Percentiles rank a stretch among this genome's conserved stretches.
phyloP scores from a whole-genome alignment of 2,329 filamentous ascomycete genomes.

The Diaporthe eres region DNA sequence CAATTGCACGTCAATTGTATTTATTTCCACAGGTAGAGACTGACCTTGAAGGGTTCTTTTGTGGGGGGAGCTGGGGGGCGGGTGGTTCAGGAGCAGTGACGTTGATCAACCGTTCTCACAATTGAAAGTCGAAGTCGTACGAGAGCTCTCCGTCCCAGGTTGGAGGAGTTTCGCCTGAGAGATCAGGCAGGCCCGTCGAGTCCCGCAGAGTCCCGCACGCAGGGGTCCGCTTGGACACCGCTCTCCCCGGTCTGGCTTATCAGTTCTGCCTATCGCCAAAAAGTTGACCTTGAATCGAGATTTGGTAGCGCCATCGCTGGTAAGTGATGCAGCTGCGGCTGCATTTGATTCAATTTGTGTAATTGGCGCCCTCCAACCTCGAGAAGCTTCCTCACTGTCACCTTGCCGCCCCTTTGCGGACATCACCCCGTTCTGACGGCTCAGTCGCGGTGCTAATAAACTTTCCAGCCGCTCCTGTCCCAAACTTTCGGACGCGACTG shows the following conservation, averaged over 20 bases:
- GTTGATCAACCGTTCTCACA: slow-evolving; percentile 31
- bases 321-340: slow-evolving; percentile 8
- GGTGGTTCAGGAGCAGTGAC: slow-evolving; percentile 38
- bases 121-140: slow-evolving; percentile 27
- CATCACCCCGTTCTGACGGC: background rate
- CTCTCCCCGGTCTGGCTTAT: slow-evolving; percentile 19
- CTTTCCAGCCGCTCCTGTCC: slow-evolving; percentile 7
- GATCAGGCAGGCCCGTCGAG: slow-evolving; percentile 4
- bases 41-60: slow-evolving; percentile 27
- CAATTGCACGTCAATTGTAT: slow-evolving; percentile 54
- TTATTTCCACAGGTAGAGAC: background rate
- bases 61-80: slow-evolving; percentile 21
- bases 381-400: background rate
- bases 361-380: slow-evolving; percentile 20
- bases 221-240: slow-evolving; percentile 11
- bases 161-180: background rate
- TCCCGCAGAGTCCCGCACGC: background rate
- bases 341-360: slow-evolving; percentile 29
- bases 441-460: background rate
- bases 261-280: slow-evolving; percentile 36
- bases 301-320: slow-evolving; percentile 32
- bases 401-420: background rate
- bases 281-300: slow-evolving; percentile 34
- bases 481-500: background rate
- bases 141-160: slow-evolving; percentile 30